Conservation (phyloP, 2,329 filamentous ascomycete species). For the Chaetomiaceae sp. region DNA sequence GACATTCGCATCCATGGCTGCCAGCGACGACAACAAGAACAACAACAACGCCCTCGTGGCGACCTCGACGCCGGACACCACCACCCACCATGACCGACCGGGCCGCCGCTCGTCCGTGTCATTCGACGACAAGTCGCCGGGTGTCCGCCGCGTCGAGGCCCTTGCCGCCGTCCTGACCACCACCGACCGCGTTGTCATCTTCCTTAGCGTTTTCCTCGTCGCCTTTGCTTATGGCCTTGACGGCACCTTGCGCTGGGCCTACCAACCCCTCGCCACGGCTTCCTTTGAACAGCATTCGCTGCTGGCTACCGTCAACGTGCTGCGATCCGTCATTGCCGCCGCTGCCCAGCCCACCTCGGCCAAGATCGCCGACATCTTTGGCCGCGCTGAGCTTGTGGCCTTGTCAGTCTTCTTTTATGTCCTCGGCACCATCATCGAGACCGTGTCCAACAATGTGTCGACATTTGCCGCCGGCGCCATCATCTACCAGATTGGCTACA, state of each 20-base stretch:
- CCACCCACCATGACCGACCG: background rate
- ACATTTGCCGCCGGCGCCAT: conserved; percentile 55
- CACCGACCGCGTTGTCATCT: conserved; percentile 52
- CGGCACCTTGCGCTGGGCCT: conserved; percentile 51
- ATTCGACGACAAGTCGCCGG: conserved; percentile 39
- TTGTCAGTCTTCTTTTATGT: conserved; percentile 60
- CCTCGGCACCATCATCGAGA: conserved; percentile 53
- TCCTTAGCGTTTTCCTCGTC: conserved; percentile 57
- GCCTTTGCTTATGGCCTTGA: conserved; percentile 62
- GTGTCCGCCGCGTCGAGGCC: conserved; percentile 57
- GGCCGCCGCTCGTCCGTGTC: background rate
- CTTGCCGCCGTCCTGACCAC: conserved; percentile 49
- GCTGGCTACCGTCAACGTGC: conserved; percentile 53
- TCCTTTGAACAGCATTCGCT: conserved; percentile 50
- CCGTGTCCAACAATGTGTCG: conserved; percentile 44
- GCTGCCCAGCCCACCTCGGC: conserved; percentile 54
- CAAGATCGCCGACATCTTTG: conserved; percentile 61
- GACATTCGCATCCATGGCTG: background rate
- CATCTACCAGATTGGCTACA: conserved; percentile 61
- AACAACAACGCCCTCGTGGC: background rate
- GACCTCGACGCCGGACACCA: background rate
- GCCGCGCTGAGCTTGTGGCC: conserved; percentile 54
- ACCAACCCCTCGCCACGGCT: conserved; percentile 52
- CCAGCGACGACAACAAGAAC: background rate
- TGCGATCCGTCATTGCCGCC: conserved; percentile 56